Conservation (phyloP, 1,284 basidiomycete genomes). For the Sporisorium scitamineum region DNA sequence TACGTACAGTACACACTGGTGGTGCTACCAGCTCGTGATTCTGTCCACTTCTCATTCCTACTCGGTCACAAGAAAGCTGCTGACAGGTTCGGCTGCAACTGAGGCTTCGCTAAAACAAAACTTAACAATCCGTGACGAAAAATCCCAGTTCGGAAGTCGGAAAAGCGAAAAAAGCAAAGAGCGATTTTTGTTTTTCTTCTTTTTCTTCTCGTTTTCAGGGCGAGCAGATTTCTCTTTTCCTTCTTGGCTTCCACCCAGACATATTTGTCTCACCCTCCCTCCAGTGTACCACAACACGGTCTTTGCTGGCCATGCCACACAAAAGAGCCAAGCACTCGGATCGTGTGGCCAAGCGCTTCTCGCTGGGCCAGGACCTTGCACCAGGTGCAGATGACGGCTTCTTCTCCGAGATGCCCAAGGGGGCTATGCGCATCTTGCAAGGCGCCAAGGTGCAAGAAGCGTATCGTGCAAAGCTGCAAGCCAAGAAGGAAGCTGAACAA, state of each 20-base stretch:
- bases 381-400: conserved; percentile 41
- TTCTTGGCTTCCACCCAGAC: conserved; percentile 13
- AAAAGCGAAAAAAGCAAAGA: not conserved
- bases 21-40: not conserved
- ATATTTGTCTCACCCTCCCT: conserved; percentile 11
- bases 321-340: conserved; percentile 60
- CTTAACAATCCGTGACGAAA: not conserved
- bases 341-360: conserved; percentile 51
- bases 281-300: not conserved
- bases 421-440: conserved; percentile 58
- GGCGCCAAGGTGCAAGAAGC: conserved; percentile 55
- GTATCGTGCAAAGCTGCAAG: conserved; percentile 36
- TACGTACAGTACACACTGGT: not conserved
- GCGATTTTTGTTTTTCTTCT: not conserved
- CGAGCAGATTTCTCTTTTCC: not conserved
- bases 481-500: conserved; percentile 32
- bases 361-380: conserved; percentile 48
- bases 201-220: conserved; percentile 1
- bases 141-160: conserved; percentile 4
- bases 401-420: conserved; percentile 57
- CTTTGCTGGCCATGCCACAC: conserved; percentile 54
- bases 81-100: not conserved
- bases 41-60: not conserved
- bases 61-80: not conserved
- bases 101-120: too few relatives aligned